Base-by-base conservation (phyloP, 495 filamentous ascomycete genomes). In the Hypoxylon trugodes region DNA sequence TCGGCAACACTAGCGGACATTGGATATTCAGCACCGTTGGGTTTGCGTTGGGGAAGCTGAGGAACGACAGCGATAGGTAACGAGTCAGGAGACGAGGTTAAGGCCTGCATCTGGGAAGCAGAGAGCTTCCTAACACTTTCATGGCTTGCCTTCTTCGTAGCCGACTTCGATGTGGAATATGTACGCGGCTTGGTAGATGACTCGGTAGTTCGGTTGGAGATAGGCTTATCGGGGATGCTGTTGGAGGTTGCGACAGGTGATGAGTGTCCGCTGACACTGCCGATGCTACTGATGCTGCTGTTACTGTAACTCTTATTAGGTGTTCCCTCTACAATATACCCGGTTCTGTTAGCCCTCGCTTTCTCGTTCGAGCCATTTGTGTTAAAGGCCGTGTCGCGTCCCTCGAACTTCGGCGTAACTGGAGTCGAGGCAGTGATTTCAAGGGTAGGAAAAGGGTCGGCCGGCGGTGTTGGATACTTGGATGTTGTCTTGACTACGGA, bases 91-190 rank as follows among this genome's bases (percentile, higher is more conserved):
- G 84, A 79, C 4, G 78, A 74, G 0, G 83, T 81, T 33, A 87
- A 67, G 33, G 82, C 81, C 26, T 82, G 74, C 26, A 87, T 81
- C 72, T 86, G 79, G 54, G 76, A 79, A 1, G 83, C 82, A 0
- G 84, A 86, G 22, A 87, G 78, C 35, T 84, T 83, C 50, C 83
- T 69, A 24, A 81, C 69, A 38, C 74, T 80, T 30, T 73, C 74
- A 15, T 73, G 72, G 43, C 68, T 71, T 54, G 70, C 70, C 25
- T 72, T 75, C 65, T 74, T 79, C 1, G 57, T 53, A 35, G 63
- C 63, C 2, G 63, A 53, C 33, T 67, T 70, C 9, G 54, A 57
- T 10, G 13, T 16, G 6, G 64, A 70, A 41, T 58, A 68, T 4
- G 70, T 50, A 38, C 69, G 64, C 19, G 64, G 40, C 36, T 70